Percentiles rank a stretch among this genome's conserved stretches.
phyloP scores from a whole-genome alignment of 441 rosid genomes.

The Viola pubescens region DNA sequence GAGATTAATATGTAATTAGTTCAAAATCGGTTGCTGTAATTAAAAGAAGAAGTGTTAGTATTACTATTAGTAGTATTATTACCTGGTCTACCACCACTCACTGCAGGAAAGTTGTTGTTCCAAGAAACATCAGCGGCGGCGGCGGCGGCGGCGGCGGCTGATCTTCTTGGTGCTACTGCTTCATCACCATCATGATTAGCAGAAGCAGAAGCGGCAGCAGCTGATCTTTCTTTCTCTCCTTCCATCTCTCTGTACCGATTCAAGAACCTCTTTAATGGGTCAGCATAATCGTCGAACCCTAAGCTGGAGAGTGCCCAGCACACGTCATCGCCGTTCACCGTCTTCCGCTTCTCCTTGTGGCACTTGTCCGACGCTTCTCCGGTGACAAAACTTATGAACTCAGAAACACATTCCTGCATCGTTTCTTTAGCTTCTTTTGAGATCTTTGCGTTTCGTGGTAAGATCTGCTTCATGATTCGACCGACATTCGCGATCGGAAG shows the following conservation, averaged over 20 bases:
- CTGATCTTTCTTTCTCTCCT: slow-evolving; percentile 35
- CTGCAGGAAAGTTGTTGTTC: too few relatives aligned
- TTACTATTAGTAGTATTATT: too few relatives aligned
- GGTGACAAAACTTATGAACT: slow-evolving; percentile 79
- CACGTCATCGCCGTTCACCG: slow-evolving; percentile 71
- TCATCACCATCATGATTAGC: background rate
- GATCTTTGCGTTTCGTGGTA: slow-evolving; percentile 67
- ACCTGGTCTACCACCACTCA: too few relatives aligned
- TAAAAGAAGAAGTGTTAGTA: too few relatives aligned
- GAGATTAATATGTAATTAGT: too few relatives aligned
- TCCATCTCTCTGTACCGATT: slow-evolving; percentile 48
- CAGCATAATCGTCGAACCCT: slow-evolving; percentile 74
- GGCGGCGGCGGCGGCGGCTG: too few relatives aligned
- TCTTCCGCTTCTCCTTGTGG: slow-evolving; percentile 76
- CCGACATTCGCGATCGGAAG: slow-evolving; percentile 84
- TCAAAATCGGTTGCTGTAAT: too few relatives aligned
- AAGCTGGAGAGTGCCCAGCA: slow-evolving; percentile 68
- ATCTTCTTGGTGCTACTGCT: too few relatives aligned
- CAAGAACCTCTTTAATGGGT: slow-evolving; percentile 50
- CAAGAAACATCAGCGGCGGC: too few relatives aligned
- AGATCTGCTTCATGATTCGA: slow-evolving; percentile 73
- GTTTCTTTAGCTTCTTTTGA: slow-evolving; percentile 79
- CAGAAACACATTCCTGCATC: slow-evolving; percentile 83
- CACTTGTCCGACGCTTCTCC: slow-evolving; percentile 77
- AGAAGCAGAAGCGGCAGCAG: slow-evolving; percentile 5